Evolutionary conservation across 441 rosid species (phyloP), one percentile per base, ranked within the genome.

Genomic region (Brassica balearica): DNA sequence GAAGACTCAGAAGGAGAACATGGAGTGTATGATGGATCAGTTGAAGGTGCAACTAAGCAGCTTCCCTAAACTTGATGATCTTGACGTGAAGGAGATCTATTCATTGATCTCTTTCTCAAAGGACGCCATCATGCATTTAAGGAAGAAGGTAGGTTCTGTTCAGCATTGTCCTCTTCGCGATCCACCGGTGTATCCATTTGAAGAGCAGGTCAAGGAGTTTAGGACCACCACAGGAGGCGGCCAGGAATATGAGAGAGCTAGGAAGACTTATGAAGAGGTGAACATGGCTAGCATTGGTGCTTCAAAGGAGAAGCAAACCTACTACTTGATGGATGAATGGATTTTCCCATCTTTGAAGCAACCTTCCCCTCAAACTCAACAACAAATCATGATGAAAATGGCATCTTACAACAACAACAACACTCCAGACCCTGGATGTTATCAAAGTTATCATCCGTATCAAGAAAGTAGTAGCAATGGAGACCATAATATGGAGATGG

Each of bases 1-100:
- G 82, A 89, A 65, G 66, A 77, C 4, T 46, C 61, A 77, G 0
- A 86, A 73, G 58, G 87, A 88, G 8, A 88, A 82, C 38, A 55
- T 78, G 2, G 87, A 86, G 53, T 73, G 74, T 75, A 83, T 75
- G 75, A 64, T 81, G 3, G 69, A 82, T 8, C 82, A 81, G 1
- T 60, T 83, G 5, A 86, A 89, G 90, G 63, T 34, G 65, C 86
- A 83, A 17, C 4, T 75, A 65, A 19, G 9, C 2, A 0, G 60
- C 10, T 17, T 15, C 23, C 60, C 0, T 15, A 2, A 2, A 3
- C 3, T 65, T 14, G 29, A 0, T 34, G 73, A 75, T 65, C 65
- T 71, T 15, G 23, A 3, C 59, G 6, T 23, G 19, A 48, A 15
- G 8, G 76, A 80, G 65, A 46, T 66, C 8, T 22, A 65, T 60